These are phyloP conservation scores for Pseudozyma pruni DNA, from an alignment of 1,284 basidiomycete genomes.

Conservation along the genomic window DNA sequence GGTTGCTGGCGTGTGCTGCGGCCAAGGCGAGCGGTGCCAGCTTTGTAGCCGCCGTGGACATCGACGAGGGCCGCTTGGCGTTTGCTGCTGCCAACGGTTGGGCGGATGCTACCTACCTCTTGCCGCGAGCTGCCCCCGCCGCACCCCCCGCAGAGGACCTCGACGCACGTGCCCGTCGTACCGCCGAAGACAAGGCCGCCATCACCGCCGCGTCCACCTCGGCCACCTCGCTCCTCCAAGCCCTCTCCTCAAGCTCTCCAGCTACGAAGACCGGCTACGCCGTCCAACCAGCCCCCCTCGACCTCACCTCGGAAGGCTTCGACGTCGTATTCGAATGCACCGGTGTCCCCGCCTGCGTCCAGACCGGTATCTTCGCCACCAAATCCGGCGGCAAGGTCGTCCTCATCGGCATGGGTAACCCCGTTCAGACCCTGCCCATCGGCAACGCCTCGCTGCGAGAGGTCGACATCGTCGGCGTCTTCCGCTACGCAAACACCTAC, in stretches of 20 bases:
- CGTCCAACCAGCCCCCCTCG: conserved; percentile 23
- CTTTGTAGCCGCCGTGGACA: conserved; percentile 54
- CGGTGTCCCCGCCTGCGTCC: conserved; percentile 77
- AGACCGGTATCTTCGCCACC: conserved; percentile 71
- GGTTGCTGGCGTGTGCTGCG: conserved; percentile 79
- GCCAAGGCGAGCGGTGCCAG: conserved; percentile 61
- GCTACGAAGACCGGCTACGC: conserved; percentile 15
- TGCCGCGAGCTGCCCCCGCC: conserved; percentile 74
- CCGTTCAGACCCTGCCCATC: conserved; percentile 78
- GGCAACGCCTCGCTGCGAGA: conserved; percentile 84
- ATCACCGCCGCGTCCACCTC: conserved; percentile 70
- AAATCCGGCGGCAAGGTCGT: conserved; percentile 85
- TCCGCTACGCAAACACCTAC: conserved; percentile 82
- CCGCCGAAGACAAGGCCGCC: conserved; percentile 72
- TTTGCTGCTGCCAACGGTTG: conserved; percentile 71
- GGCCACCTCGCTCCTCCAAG: conserved; percentile 23
- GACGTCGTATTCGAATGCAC: conserved; percentile 95
- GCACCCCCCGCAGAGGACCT: conserved; percentile 2
- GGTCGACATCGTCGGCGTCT: conserved; percentile 91
- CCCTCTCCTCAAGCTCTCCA: conserved; percentile 9
- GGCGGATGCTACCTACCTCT: conserved; percentile 77
- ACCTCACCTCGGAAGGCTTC: conserved; percentile 73
- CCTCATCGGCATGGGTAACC: conserved; percentile 93
- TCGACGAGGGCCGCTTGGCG: conserved; percentile 41
- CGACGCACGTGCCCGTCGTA: conserved; percentile 73